Evolutionary conservation across 371 early-diverging fungal species (phyloP), one percentile per base, ranked within the genome.

Genomic region (Rhizomucor pusillus): DNA sequence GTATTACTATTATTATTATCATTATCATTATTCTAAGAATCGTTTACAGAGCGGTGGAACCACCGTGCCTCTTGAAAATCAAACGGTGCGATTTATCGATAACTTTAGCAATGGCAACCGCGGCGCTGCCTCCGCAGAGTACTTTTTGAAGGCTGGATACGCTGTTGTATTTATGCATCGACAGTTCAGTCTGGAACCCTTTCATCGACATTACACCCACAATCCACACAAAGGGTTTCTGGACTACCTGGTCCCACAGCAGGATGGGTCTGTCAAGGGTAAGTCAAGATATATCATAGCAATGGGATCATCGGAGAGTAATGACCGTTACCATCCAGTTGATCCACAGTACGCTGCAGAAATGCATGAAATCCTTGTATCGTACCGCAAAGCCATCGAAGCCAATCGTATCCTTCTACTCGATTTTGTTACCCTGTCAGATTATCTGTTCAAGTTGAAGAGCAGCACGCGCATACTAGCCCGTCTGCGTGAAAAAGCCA

Each of bases 21-120:
- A 16, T 44, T n/a, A 20, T 16, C n/a, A 3, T n/a, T 5, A 5
- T 24, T 20, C 36, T 44, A 20, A 14, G 29, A 7, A 6, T 6
- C 35, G 39, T 34, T 39, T 18, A 33, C 52, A 87, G 88, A 95
- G 95, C 57, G 99, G 98, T 43, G 98, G 98, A 41, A 99, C 99
- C 1, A 95, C 94, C 0, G 97, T 97, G 14, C 98, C 97, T 16
- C 75, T 99, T 14, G 98, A 99, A 66, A 86, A 88, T 56, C 87
- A 97, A 59, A 99, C 97, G 5, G 98, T 99, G 25, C 89, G 99
- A n/a, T 99, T 97, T 69, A 85, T 99, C 54, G 99, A 99, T 73
- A 99, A 99, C 79, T 98, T 99, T 66, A 90, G 91, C 52, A 94
- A 91, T 13, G 99, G 99, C 23, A 96, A 91, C 2, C 90, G 99